Percentiles rank a stretch among this genome's conserved stretches.
Conservation (phyloP, 768 basidiomycete genomes). For the Phlegmacium glaucopus region DNA sequence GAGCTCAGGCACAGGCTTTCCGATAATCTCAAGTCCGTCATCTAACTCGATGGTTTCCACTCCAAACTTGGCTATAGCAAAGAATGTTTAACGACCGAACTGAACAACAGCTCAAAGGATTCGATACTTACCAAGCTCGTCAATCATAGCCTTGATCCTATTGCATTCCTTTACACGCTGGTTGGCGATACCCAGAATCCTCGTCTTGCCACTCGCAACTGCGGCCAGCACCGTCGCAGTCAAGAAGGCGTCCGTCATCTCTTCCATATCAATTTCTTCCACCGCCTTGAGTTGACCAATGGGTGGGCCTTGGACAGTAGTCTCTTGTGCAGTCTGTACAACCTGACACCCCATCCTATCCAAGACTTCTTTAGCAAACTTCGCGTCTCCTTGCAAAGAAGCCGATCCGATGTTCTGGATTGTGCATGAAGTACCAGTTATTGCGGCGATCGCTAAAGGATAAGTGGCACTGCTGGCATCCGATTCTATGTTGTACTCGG, state of each 20-base stretch:
- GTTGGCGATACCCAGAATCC: constrained; percentile 94
- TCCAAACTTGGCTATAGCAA: constrained; percentile 80
- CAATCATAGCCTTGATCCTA: constrained; percentile 94
- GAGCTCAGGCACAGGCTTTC: constrained; percentile 62
- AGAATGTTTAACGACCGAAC: not conserved
- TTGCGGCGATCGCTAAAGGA: constrained; percentile 94
- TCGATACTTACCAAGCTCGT: constrained; percentile 73
- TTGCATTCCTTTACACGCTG: constrained; percentile 99
- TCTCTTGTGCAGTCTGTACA: constrained; percentile 81
- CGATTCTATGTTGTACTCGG: constrained; percentile 84
- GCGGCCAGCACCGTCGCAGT: constrained; percentile 93
- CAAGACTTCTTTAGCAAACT: constrained; percentile 89
- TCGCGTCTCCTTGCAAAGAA: constrained; percentile 96
- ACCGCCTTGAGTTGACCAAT: constrained; percentile 77
- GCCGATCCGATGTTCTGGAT: constrained; percentile 87
- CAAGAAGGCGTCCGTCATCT: constrained; percentile 99
- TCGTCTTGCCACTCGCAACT: constrained; percentile 65
- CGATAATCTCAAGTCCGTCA: constrained; percentile 89
- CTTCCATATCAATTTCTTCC: constrained; percentile 93
- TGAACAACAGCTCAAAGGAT: not conserved
- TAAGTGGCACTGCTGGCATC: constrained; percentile 97
- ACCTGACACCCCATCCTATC: constrained; percentile 95
- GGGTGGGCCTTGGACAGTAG: constrained; percentile 89
- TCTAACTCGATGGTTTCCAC: constrained; percentile 89
- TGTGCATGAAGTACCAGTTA: constrained; percentile 95